These are phyloP conservation scores for Cryomyces minteri DNA, from an alignment of 495 filamentous ascomycete species.

Conservation along the genomic window DNA sequence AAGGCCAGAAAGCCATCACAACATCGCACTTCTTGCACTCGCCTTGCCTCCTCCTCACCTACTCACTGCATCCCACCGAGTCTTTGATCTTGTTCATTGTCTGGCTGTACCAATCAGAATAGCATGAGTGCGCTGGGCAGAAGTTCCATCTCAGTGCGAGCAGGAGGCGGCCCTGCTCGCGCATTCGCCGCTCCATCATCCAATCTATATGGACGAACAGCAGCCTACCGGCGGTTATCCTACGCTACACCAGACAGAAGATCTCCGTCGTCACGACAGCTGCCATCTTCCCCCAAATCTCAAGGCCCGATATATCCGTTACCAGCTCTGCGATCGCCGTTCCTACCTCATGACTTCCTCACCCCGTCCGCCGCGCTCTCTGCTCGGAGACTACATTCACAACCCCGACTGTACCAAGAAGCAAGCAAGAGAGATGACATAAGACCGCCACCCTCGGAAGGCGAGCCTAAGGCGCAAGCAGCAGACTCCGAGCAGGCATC, in stretches of 20 bases:
- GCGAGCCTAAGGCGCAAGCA: constrained; percentile 5
- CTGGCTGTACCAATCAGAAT: background rate
- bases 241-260: constrained; percentile 10
- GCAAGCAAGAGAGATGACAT: constrained; percentile 7
- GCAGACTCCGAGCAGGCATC: constrained; percentile 26
- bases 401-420: constrained; percentile 6
- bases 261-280: constrained; percentile 1
- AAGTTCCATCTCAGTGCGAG: constrained; percentile 9
- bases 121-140: constrained; percentile 17
- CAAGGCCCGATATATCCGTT: background rate
- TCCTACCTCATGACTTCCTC: constrained; percentile 16
- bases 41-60: too few relatives aligned
- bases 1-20: too few relatives aligned
- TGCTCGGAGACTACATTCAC: constrained; percentile 10
- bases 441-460: constrained; percentile 5
- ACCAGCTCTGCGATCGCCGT: constrained; percentile 8
- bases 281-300: constrained; percentile 1
- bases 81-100: too few relatives aligned
- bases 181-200: constrained; percentile 6
- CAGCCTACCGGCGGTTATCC: constrained; percentile 39
- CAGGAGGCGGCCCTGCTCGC: constrained; percentile 9
- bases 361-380: constrained; percentile 7
- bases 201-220: constrained; percentile 30
- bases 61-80: too few relatives aligned
- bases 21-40: too few relatives aligned